Conservation (phyloP, 441 rosid species). For the Erysimum cheiri region DNA sequence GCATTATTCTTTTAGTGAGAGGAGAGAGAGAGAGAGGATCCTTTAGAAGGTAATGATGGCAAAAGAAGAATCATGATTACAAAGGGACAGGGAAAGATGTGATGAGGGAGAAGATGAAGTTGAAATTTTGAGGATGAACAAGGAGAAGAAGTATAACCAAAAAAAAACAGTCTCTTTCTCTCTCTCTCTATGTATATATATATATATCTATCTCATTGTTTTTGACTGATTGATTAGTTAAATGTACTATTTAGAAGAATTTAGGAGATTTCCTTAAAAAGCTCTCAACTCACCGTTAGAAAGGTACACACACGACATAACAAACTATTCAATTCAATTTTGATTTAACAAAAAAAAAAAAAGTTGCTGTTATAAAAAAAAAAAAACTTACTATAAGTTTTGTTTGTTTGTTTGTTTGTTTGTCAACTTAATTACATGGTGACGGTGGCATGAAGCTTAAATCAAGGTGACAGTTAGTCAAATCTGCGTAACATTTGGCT, state of each 20-base stretch:
- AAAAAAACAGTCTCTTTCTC: background rate
- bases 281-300: constrained; percentile 38
- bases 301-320: constrained; percentile 31
- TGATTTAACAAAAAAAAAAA: too few species aligned
- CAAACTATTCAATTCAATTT: constrained; percentile 36
- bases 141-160: background rate
- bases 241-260: constrained; percentile 35
- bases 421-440: constrained; percentile 36
- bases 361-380: too few species aligned
- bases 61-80: constrained; percentile 68
- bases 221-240: constrained; percentile 35
- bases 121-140: constrained; percentile 42
- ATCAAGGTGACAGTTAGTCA: constrained; percentile 41
- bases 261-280: constrained; percentile 41
- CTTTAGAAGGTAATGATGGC: constrained; percentile 70
- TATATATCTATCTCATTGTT: constrained; percentile 2
- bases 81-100: constrained; percentile 52
- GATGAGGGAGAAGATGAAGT: constrained; percentile 45
- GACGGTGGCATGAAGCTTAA: constrained; percentile 32
- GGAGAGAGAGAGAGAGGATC: constrained; percentile 38
- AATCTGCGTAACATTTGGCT: constrained; percentile 35
- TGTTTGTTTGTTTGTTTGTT: too few species aligned
- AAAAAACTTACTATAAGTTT: too few species aligned
- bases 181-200: constrained; percentile 19
- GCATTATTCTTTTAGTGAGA: constrained; percentile 34